Evolutionary conservation across 2,329 filamentous ascomycete genomes (phyloP), one percentile per base, ranked within the genome.

Genomic region (Aspergillus sp.): DNA sequence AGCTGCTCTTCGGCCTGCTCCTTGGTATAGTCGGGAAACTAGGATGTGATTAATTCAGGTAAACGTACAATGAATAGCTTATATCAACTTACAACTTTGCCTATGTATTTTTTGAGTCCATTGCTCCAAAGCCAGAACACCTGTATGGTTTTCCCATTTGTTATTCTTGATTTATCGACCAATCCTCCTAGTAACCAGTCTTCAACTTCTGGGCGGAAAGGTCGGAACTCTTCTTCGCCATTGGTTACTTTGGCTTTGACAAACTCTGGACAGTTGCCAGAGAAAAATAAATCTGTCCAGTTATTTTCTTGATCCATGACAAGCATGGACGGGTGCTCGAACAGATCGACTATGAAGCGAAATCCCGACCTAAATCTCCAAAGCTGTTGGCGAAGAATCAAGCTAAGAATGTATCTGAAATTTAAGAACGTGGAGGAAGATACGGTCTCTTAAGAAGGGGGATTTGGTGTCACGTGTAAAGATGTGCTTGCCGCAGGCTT

Each of bases 41-140:
- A 36, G 9, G 38, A 27, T 29, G 27, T 4, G 7, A 34, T 50
- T 34, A 48, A 35, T 44, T 39, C 36, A 42, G 10, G 32, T 3
- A 34, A 34, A 34, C 33, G 12, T 30, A 29, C 8, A 32, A 27
- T 34, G 12, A 28, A 19, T 28, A 27, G 19, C 19, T 19, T 19
- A 19, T 32, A 36, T 47, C 28, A 10, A 50, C 50, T 46, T 7
- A 50, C 50, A 19, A 50, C 44, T 44, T 52, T 52, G 48, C 30
- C 50, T 42, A 52, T 33, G 29, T 43, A 50, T 29, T 44, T 48
- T 41, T 45, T 52, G 38, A 34, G 48, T 39, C 50, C 48, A 33
- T 50, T 41, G 19, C 28, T 45, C 32, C 33, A 43, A 41, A 52
- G 48, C 50, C 50, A 52, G 38, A 50, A 50, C 40, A 52, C 50